Evolutionary conservation across 1,284 basidiomycete genomes (phyloP), one percentile per base, ranked within the genome.

Genomic region (Pisolithus thermaeus): DNA sequence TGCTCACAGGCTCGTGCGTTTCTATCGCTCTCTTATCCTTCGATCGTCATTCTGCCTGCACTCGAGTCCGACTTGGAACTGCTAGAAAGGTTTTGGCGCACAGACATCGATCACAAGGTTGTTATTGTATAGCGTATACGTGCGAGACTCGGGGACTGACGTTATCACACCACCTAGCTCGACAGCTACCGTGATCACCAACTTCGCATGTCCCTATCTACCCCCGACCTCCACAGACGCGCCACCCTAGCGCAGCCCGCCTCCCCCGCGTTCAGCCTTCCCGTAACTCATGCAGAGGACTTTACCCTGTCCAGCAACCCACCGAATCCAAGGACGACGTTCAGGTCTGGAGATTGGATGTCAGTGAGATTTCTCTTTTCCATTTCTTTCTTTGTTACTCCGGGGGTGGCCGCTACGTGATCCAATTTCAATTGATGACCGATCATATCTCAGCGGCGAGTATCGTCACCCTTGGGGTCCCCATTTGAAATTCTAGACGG

Each of bases 261-360:
- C n/a, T n/a, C 50, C 2, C 52, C 52, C n/a, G 39, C 46, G 20
- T 56, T 46, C 5, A 2, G 30, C 14, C 20, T 47, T 0, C 30
- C 52, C 4, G 11, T 23, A 1, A 3, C 49, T 9, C 65, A 53
- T n/a, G 36, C 49, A 4, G 59, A 63, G 42, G 73, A 76, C 25
- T 85, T 79, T 58, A 74, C 78, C 7, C 72, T 89, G 49, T 87
- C 85, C 6, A 80, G 69, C 61, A 90, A 89, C 59, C 85, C 87
- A 2, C 86, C 87, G 3, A 88, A 86, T 61, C 81, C 85, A n/a
- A 78, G 79, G 59, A 78, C 79, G 3, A 80, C 71, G 58, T 90
- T 89, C 67, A 73, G 87, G 56, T 70, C 77, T 2, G 87, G 87
- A 4, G 87, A 90, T 59, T 90, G 87, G 87, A 84, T 89, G 85